Evolutionary conservation across 2,329 filamentous ascomycete species (phyloP), one percentile per base, ranked within the genome.

Genomic region (Diaporthe eres): DNA sequence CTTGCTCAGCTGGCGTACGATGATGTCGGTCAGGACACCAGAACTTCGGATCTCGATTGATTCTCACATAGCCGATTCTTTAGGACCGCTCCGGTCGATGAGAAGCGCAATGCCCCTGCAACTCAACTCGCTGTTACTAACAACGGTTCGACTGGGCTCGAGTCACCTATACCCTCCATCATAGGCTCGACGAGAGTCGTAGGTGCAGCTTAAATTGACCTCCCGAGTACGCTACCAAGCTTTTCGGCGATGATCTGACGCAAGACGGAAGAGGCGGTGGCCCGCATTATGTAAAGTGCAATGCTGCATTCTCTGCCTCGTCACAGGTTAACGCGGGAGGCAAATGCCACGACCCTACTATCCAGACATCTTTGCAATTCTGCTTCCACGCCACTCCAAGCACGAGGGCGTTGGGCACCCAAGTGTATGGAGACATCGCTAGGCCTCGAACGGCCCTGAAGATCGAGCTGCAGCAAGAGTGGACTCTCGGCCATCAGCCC

Each of bases 381-480:
- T 53, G 65, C 47, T 70, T 53, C 19, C n/a, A 55, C 65, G 49
- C 65, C 65, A 70, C 34, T 70, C 12, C n/a, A 42, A 19, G n/a
- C 51, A 65, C 71, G 71, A 73, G 49, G 17, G n/a, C 39, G 28
- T 65, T 60, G 37, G 71, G 58, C 58, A 55, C 39, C 31, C 37
- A 22, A 39, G 15, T 47, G 17, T 51, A 47, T 72, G 71, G 31
- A 57, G 49, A 55, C 47, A 13, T 65, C 10, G 10, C 49, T 47
- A 25, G 37, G 61, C 47, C 58, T 44, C 39, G 22, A 57, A 44
- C 37, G 49, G 71, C 51, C 71, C 42, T 34, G n/a, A 65, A 73
- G 49, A 63, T 73, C 58, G 58, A 55, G 49, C 47, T 65, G 71
- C 71, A 73, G 58, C 51, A 63, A 39, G 25, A 65, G 13, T 73